Base-by-base conservation (phyloP, 805 yeast genomes). In the Candida sanyiensis region DNA sequence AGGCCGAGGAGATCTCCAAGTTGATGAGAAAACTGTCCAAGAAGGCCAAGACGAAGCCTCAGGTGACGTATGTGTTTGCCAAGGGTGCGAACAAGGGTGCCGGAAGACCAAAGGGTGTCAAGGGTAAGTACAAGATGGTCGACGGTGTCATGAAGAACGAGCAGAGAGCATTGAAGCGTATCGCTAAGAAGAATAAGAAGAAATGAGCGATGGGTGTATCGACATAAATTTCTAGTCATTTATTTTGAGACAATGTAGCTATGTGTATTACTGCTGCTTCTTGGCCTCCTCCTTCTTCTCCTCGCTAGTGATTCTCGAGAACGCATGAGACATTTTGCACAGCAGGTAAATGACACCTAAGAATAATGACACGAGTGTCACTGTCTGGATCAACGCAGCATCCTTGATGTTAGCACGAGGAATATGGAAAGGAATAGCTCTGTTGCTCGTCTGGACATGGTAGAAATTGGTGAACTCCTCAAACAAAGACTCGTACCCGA, bases 91-190 rank as follows among this genome's bases (percentile, higher is more conserved):
- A 93, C 63, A 83, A 69, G 61, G 95, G 96, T 43, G 66, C 89
- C 50, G 98, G 98, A 40, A 83, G 99, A 69, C 99, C 99, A 29
- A 83, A 77, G 66, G 99, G 98, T 61, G 78, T 93, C 51, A 87
- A 80, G 63, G 99, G 99, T 66, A 88, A 86, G 61, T 93, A 93
- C 69, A 93, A 86, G 81, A 93, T 93, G 98, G 97, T 93, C 52
- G 99, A 93, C 65, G 97, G 97, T 71, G 85, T 81, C 16, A 70
- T 87, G 83, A 93, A 93, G 84, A 93, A 93, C 62, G 99, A 93
- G 66, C 89, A 83, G 72, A 73, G 98, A 50, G 96, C 97, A 11
- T 69, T 90, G 57, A 80, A 75, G 57, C 80, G 97, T 60, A 85
- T 89, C 50, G 83, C 87, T 19, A 93, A 89, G 73, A 87, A 85